phyloP scores from a whole-genome alignment of 176 grass and related monocot species.

The Rhipidocladum racemiflorum region DNA sequence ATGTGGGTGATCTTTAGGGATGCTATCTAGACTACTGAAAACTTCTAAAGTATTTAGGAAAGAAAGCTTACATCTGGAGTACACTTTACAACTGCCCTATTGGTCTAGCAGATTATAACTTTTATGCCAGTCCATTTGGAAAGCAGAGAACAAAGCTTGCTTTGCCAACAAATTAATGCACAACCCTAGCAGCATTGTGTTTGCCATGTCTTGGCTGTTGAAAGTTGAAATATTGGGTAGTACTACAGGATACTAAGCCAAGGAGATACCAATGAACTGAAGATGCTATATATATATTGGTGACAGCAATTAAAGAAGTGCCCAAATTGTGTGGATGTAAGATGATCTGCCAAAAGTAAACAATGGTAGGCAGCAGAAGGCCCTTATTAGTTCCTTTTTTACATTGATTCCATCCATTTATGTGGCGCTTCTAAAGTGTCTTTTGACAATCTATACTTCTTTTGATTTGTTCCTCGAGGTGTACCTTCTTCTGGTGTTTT shows the following conservation, averaged over 20 bases:
- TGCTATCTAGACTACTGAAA: not conserved
- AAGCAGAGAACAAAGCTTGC: not conserved
- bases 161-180: not conserved
- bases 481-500: not conserved
- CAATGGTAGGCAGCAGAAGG: not conserved
- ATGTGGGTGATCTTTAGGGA: not conserved
- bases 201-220: not conserved
- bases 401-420: not conserved
- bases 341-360: not conserved
- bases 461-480: not conserved
- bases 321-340: not conserved
- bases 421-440: not conserved
- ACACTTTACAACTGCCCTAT: not conserved
- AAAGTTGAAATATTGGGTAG: constrained; percentile 19
- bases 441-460: too few relatives aligned
- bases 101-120: too few relatives aligned
- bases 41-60: not conserved
- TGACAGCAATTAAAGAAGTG: not conserved
- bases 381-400: not conserved
- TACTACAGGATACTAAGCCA: not conserved
- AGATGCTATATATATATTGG: constrained; percentile 21
- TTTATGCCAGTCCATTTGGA: not conserved
- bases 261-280: not conserved
- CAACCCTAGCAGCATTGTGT: not conserved
- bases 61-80: not conserved